These are phyloP conservation scores for Psilocybe cubensis DNA, from an alignment of 768 basidiomycete genomes.

Conservation along the genomic window DNA sequence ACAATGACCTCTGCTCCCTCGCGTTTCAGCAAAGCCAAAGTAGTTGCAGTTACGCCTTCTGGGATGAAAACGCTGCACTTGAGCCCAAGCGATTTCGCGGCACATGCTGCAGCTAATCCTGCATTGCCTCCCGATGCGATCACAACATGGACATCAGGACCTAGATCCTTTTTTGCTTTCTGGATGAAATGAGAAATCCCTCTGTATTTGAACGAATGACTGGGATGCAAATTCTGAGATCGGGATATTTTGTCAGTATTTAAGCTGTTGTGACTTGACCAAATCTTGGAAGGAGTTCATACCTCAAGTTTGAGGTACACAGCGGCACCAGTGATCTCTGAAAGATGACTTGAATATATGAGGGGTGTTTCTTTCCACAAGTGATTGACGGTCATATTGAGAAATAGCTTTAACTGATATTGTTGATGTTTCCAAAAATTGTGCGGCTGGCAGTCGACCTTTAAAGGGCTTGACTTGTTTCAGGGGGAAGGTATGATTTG, in stretches of 20 bases:
- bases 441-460: too few species aligned
- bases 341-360: constrained; percentile 61
- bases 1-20: constrained; percentile 63
- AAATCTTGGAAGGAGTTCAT: constrained; percentile 12
- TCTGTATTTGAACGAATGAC: constrained; percentile 78
- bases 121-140: constrained; percentile 84
- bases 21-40: constrained; percentile 50
- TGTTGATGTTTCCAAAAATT: not conserved
- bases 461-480: too few species aligned
- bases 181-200: constrained; percentile 68
- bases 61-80: constrained; percentile 74
- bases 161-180: constrained; percentile 51
- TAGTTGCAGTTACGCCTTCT: constrained; percentile 48
- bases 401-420: not conserved
- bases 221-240: constrained; percentile 70
- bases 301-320: constrained; percentile 81
- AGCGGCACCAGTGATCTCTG: constrained; percentile 49
- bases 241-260: not conserved
- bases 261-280: not conserved
- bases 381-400: constrained; percentile 4
- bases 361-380: constrained; percentile 71
- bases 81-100: constrained; percentile 55
- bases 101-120: constrained; percentile 72
- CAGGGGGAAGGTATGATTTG: too few species aligned
- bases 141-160: constrained; percentile 60